Percentiles rank a stretch among this genome's conserved stretches.
These are phyloP conservation scores for Cenococcum geophilum DNA, from an alignment of 495 filamentous ascomycete species.

Conservation along the genomic window DNA sequence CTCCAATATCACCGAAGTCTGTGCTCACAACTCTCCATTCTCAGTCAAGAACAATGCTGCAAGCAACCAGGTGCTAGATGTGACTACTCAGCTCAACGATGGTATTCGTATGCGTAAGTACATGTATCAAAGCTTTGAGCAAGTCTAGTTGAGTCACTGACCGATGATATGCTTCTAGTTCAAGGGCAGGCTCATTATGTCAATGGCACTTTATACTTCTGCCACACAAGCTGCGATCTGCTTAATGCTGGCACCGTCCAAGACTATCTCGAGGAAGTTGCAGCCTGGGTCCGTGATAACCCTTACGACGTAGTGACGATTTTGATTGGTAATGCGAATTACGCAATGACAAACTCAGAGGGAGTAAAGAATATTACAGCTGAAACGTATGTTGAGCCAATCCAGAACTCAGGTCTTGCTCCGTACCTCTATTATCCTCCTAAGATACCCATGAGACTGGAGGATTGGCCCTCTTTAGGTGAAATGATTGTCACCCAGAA, in stretches of 20 bases:
- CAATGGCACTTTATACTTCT: conserved; percentile 56
- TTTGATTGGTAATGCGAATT: conserved; percentile 75
- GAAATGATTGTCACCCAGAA: conserved; percentile 68
- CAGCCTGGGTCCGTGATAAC: conserved; percentile 64
- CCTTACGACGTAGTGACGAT: conserved; percentile 91
- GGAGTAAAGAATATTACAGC: conserved; percentile 22
- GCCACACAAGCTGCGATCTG: conserved; percentile 73
- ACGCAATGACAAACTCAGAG: conserved; percentile 11
- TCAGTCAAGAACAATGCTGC: conserved; percentile 59
- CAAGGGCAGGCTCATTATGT: conserved; percentile 77
- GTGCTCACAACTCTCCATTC: conserved; percentile 86
- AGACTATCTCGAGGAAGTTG: conserved; percentile 62
- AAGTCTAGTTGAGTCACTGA: neutral
- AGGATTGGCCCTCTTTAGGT: conserved; percentile 79
- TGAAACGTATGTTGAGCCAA: conserved; percentile 42
- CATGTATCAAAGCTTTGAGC: neutral
- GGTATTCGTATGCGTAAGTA: conserved; percentile 72
- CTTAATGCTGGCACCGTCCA: conserved; percentile 73
- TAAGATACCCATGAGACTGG: conserved; percentile 58
- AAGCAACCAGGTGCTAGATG: conserved; percentile 67
- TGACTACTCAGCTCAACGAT: conserved; percentile 73
- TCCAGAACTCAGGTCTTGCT: conserved; percentile 62
- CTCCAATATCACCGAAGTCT: conserved; percentile 83
- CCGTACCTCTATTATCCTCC: conserved; percentile 67
- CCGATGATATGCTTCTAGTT: conserved; percentile 40